Percentiles rank a stretch among this genome's conserved stretches.
Conservation (phyloP, 2,329 filamentous ascomycete species). For the Shiraia bambusicola region DNA sequence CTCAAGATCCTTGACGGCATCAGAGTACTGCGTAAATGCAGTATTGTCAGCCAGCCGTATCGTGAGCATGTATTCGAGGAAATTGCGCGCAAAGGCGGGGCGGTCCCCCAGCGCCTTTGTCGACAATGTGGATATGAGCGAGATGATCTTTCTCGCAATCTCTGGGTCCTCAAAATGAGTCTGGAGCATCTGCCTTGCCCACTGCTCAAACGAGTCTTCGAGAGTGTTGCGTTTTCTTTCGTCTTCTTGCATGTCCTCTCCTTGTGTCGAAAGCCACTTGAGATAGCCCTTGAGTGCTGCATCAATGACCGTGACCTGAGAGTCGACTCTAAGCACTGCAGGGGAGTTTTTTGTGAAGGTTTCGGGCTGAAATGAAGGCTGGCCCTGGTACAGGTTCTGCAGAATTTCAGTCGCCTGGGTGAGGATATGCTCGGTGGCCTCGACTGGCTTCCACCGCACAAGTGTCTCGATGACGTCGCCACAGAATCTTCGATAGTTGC, state of each 20-base stretch:
- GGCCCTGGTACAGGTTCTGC: slow-evolving; percentile 71
- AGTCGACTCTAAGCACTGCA: slow-evolving; percentile 77
- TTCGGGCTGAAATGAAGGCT: slow-evolving; percentile 61
- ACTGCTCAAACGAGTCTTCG: slow-evolving; percentile 66
- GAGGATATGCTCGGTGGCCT: slow-evolving; percentile 88
- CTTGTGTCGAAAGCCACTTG: slow-evolving; percentile 68
- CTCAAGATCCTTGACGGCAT: slow-evolving; percentile 87
- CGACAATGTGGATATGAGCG: slow-evolving; percentile 81
- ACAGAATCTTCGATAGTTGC: slow-evolving; percentile 92
- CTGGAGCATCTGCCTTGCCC: slow-evolving; percentile 71
- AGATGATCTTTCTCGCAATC: slow-evolving; percentile 77
- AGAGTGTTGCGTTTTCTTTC: slow-evolving; percentile 59
- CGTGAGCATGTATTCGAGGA: slow-evolving; percentile 87
- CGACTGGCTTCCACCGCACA: slow-evolving; percentile 75
- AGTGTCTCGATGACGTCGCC: slow-evolving; percentile 84
- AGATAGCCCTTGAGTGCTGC: slow-evolving; percentile 84
- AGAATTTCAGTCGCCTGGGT: slow-evolving; percentile 72
- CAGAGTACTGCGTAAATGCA: slow-evolving; percentile 72
- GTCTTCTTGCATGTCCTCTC: slow-evolving; percentile 51
- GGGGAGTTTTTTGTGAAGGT: slow-evolving; percentile 65
- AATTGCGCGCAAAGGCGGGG: slow-evolving; percentile 79
- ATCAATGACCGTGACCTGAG: slow-evolving; percentile 86
- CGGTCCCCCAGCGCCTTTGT: slow-evolving; percentile 77
- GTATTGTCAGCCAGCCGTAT: slow-evolving; percentile 75
- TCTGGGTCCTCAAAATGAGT: slow-evolving; percentile 80